These are phyloP conservation scores for Miscanthus lutarioriparius DNA, from an alignment of 176 grass and related monocot species.

Conservation along the genomic window DNA sequence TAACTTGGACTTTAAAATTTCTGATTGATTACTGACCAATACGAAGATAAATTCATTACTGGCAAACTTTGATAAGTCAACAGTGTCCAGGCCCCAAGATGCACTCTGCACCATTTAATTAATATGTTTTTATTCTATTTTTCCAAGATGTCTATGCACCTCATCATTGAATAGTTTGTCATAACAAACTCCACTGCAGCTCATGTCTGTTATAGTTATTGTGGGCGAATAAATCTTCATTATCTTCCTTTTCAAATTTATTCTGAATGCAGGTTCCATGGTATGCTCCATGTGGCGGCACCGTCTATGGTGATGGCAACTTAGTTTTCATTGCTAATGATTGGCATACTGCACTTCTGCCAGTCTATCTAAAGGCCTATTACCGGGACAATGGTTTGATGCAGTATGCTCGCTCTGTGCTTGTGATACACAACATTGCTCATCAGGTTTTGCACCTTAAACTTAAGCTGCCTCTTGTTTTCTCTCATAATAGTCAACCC, in stretches of 20 bases:
- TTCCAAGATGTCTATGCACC: neutral
- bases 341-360: constrained; percentile 94
- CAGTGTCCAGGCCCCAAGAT: neutral
- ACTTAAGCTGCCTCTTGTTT: neutral
- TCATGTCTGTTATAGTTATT: neutral
- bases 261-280: constrained; percentile 66
- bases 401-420: constrained; percentile 78
- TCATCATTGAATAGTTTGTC: constrained; percentile 1
- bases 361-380: constrained; percentile 86
- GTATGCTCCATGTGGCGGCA: constrained; percentile 77
- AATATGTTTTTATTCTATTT: neutral
- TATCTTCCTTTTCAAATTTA: neutral
- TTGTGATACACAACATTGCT: constrained; percentile 96
- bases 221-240: neutral
- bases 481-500: neutral
- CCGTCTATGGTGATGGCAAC: constrained; percentile 90
- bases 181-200: neutral
- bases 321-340: constrained; percentile 95
- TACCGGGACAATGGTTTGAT: constrained; percentile 96
- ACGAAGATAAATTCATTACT: neutral
- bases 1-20: neutral
- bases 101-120: neutral
- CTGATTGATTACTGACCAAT: neutral
- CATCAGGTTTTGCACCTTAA: constrained; percentile 68
- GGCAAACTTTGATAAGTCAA: neutral